Evolutionary conservation across 2,329 filamentous ascomycete species (phyloP).

Genomic region (Fusarium denticulatum): DNA sequence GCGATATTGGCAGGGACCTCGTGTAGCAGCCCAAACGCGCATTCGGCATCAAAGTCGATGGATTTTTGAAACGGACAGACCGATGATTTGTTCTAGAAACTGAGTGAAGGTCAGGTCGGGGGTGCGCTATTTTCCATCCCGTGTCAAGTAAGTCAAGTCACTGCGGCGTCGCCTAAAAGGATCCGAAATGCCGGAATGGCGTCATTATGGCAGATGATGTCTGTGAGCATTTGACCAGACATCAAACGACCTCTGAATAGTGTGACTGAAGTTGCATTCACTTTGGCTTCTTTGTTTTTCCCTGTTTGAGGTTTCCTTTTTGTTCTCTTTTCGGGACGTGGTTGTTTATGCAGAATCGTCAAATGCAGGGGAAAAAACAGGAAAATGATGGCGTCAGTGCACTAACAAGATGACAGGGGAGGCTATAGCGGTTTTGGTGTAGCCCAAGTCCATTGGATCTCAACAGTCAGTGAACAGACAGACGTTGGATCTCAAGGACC

Average conservation of each 20-base stretch:
- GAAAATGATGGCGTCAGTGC: slow-evolving; percentile 27
- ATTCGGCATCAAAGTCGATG: neutral
- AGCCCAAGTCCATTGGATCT: neutral
- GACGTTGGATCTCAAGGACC: neutral
- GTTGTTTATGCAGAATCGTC: slow-evolving; percentile 1
- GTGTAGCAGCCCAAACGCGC: neutral
- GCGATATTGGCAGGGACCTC: slow-evolving; percentile 6
- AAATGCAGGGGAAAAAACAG: slow-evolving; percentile 25
- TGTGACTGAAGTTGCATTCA: neutral
- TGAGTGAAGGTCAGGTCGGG: neutral
- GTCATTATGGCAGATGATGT: slow-evolving; percentile 15
- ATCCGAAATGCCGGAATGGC: slow-evolving; percentile 7
- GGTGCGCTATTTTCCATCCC: slow-evolving; percentile 1
- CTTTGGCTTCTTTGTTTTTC: neutral
- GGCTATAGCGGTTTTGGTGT: slow-evolving; percentile 10
- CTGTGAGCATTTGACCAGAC: neutral
- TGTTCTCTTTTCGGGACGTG: neutral
- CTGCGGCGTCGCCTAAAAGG: neutral
- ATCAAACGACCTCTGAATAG: neutral
- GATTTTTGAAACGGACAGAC: neutral
- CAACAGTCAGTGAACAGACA: neutral
- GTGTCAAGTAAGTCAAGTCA: neutral
- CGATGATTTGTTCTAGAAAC: slow-evolving; percentile 7
- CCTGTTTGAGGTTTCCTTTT: neutral
- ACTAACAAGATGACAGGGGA: slow-evolving; percentile 5